Evolutionary conservation across 1,284 basidiomycete species (phyloP), one percentile per base, ranked within the genome.

Genomic region (Boletus albobrunnescens): DNA sequence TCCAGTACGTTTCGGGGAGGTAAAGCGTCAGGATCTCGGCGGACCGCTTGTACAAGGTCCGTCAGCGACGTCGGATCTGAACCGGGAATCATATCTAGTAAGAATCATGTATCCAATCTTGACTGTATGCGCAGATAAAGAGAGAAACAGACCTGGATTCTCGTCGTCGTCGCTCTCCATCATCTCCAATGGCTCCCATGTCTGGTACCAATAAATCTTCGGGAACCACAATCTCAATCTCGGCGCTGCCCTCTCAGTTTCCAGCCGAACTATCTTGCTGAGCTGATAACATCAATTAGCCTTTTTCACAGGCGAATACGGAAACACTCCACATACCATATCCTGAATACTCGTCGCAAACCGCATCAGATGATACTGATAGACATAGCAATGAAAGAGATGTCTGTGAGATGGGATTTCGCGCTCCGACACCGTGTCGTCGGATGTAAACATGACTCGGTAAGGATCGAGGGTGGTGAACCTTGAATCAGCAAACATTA

Each of bases 221-320:
- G 91, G 90, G 10, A 80, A 79, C 91, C 91, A 94, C n/a, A 4
- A 94, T 46, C 16, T n/a, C n/a, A n/a, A n/a, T n/a, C 71, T 67
- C 9, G 75, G 71, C 2, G 63, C 63, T 19, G 60, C 63, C 16
- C 84, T 73, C 40, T 76, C 65, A 31, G 71, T 72, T 61, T 91
- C 85, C 10, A 89, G 63, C 4, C 67, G 61, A 35, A 81, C 72
- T 44, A 87, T 75, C 35, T 74, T 71, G 36, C 75, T 68, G 31
- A 84, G 65, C 81, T 82, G 44, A 20, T 10, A 50, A 28, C 7
- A 36, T n/a, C 47, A 14, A 42, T 53, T 26, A 53, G 19, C 8
- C 43, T 41, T 42, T 33, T 44, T n/a, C 3, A 41, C 7, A 63
- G 46, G 20, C 64, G 60, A n/a, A 61, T 58, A 24, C 60, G 53